Percentiles rank a stretch among this genome's conserved stretches.
Conservation (phyloP, 805 yeast species). For the Cyberlindnera mississippiensis region DNA sequence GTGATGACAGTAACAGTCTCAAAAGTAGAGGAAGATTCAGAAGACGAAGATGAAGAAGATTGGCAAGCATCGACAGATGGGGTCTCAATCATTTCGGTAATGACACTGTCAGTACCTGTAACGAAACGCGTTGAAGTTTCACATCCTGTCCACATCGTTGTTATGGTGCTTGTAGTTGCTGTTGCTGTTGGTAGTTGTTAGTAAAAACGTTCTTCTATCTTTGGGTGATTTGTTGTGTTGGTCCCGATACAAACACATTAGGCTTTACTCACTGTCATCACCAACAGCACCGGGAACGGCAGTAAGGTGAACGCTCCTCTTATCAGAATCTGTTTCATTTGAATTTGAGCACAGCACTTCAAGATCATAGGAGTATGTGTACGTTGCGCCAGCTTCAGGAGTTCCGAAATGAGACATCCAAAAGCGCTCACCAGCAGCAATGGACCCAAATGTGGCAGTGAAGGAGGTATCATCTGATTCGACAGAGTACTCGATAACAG, state of each 20-base stretch:
- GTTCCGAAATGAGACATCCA: slow-evolving; percentile 8
- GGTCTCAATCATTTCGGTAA: slow-evolving; percentile 9
- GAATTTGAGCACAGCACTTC: too few relatives aligned
- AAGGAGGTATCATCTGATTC: not conserved
- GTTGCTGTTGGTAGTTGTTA: not conserved
- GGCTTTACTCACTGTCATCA: too few relatives aligned
- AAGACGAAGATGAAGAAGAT: too few relatives aligned
- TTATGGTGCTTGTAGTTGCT: not conserved
- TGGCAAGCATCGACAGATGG: too few relatives aligned
- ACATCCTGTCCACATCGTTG: slow-evolving; percentile 6
- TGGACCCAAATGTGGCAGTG: slow-evolving; percentile 6
- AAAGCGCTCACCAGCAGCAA: slow-evolving; percentile 12
- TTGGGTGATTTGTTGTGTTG: too few relatives aligned
- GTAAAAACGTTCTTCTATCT: not conserved
- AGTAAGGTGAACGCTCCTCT: too few relatives aligned
- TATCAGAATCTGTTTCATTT: too few relatives aligned
- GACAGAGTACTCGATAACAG: not conserved
- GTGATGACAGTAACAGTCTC: too few relatives aligned
- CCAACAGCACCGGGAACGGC: too few relatives aligned
- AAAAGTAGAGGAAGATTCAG: too few relatives aligned
- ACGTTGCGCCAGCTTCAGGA: too few relatives aligned
- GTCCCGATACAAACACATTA: too few relatives aligned
- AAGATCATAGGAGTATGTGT: not conserved
- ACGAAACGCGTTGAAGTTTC: slow-evolving; percentile 3
- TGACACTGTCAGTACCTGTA: slow-evolving; percentile 9